Conservation (phyloP, 176 grass and related monocot genomes). For the Typha latifolia region DNA sequence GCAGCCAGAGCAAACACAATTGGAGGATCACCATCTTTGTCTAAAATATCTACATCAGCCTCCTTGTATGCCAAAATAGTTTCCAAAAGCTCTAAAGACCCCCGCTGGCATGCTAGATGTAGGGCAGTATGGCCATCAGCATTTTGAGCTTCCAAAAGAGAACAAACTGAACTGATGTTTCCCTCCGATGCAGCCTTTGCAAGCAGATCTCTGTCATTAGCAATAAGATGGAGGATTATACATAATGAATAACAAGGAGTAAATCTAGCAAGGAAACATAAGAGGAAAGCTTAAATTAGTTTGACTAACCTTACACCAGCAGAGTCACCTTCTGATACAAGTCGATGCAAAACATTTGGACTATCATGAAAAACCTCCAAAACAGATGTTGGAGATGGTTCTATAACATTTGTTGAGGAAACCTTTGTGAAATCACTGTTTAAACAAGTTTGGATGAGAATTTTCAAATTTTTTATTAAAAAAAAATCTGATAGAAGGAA, state of each 20-base stretch:
- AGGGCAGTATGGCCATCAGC: conserved; percentile 76
- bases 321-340: conserved; percentile 76
- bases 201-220: conserved; percentile 62
- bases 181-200: conserved; percentile 52
- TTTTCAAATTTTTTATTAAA: not conserved
- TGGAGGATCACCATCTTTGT: conserved; percentile 81
- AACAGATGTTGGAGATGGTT: conserved; percentile 56
- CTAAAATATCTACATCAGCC: conserved; percentile 82
- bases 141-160: conserved; percentile 82
- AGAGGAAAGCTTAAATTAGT: not conserved
- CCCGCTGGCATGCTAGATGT: conserved; percentile 86
- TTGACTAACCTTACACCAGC: conserved; percentile 55
- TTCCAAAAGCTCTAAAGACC: conserved; percentile 80
- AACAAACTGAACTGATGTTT: conserved; percentile 51
- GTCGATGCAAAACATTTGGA: conserved; percentile 83
- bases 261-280: not conserved
- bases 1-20: conserved; percentile 92
- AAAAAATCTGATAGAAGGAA: not conserved
- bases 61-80: conserved; percentile 80
- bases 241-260: not conserved
- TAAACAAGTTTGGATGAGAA: conserved; percentile 27
- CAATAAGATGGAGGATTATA: conserved; percentile 4
- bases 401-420: conserved; percentile 41
- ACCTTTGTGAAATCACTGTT: conserved; percentile 64
- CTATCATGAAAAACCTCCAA: conserved; percentile 57